Evolutionary conservation across 192 early-diverging fungal genomes (phyloP).

Genomic region (Coemansia sp.): DNA sequence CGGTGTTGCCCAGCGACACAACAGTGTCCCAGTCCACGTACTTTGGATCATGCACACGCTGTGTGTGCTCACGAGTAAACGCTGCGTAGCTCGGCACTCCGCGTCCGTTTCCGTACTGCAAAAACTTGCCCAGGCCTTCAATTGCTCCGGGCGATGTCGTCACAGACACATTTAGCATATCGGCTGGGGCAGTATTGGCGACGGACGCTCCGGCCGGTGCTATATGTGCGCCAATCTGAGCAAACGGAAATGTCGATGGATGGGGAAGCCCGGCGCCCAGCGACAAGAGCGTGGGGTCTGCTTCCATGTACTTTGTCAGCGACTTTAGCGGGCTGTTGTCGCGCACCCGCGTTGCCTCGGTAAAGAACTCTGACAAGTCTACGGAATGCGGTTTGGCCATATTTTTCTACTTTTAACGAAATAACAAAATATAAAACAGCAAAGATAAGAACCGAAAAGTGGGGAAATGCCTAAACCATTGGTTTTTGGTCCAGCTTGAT

Average conservation of each 20-base stretch:
- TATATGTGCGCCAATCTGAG: slow-evolving; percentile 53
- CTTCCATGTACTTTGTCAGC: slow-evolving; percentile 42
- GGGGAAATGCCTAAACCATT: not conserved
- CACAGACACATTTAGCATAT: slow-evolving; percentile 11
- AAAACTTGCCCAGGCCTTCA: slow-evolving; percentile 51
- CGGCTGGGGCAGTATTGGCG: slow-evolving; percentile 53
- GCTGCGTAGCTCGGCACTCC: slow-evolving; percentile 51
- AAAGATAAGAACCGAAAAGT: not conserved
- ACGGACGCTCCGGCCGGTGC: slow-evolving; percentile 62
- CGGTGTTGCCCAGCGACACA: slow-evolving; percentile 63
- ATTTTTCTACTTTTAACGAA: not conserved
- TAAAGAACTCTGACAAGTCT: slow-evolving; percentile 43
- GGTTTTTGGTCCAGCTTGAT: not conserved
- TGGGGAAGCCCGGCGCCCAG: slow-evolving; percentile 74
- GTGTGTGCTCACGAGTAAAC: slow-evolving; percentile 54
- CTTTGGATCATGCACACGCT: slow-evolving; percentile 51
- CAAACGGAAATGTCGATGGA: slow-evolving; percentile 64
- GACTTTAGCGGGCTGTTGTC: slow-evolving; percentile 52
- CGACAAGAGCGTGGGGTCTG: slow-evolving; percentile 59
- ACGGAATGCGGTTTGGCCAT: slow-evolving; percentile 22
- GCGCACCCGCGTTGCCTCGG: slow-evolving; percentile 35
- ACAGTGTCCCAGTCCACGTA: slow-evolving; percentile 69
- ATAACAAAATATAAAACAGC: not conserved
- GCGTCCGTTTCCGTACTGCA: slow-evolving; percentile 66
- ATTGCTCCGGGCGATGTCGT: not conserved